Evolutionary conservation across 1,284 basidiomycete genomes (phyloP), one percentile per base, ranked within the genome.

Genomic region (Sanghuangporus sanghuang): DNA sequence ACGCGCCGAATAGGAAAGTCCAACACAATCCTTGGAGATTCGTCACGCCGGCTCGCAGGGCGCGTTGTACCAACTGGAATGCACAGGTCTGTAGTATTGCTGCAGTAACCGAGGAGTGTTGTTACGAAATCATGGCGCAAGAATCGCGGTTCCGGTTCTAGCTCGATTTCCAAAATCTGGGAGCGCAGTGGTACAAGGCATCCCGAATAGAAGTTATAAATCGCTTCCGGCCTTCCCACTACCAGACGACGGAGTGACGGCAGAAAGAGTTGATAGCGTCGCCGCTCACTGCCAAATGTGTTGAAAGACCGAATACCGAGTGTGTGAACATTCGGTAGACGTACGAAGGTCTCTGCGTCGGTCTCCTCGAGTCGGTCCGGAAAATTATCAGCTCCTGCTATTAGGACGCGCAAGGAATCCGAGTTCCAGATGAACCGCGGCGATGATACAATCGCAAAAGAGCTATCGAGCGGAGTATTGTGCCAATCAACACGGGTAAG

Each of bases 321-420:
- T 6, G 62, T 63, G 49, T 63, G 62, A 6, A 63, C n/a, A 44
- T 59, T 63, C 6, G 62, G 62, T 42, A 63, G 48, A 39, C n/a
- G 3, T 12, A 62, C 44, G 1, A 21, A 6, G 61, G 40, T 52
- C 27, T 35, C 35, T 21, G n/a, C 12, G 18, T 38, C 12, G 14
- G 23, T 57, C 18, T 50, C 21, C 18, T 44, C 6, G 42, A 18
- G 42, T 16, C 8, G 14, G 39, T 21, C 21, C 11, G 57, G 44
- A 18, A 58, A 49, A 49, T 52, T 52, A 50, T 54, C 50, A 5
- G 38, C 23, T n/a, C 62, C 62, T 1, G 54, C 44, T 9, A 38
- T 27, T 11, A 63, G 35, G 16, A 63, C 57, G 35, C 50, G 62
- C 12, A 63, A 48, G 27, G 62, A 59, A n/a, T 38, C 27, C 8